These are phyloP conservation scores for Arthroderma sp. DNA, from an alignment of 2,329 filamentous ascomycete species.

Conservation along the genomic window DNA sequence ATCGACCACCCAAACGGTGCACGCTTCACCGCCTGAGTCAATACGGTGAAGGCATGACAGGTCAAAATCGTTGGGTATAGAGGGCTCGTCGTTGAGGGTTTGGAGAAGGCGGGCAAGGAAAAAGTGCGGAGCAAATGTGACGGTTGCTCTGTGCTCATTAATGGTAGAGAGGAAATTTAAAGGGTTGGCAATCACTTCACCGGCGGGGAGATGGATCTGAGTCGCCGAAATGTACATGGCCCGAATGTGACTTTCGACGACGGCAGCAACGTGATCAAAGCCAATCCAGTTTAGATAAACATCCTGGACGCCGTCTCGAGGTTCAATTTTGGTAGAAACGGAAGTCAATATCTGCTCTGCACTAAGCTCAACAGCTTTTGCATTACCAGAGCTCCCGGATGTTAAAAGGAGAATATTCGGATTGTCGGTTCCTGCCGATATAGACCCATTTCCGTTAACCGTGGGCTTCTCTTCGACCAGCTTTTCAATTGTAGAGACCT, in stretches of 20 bases:
- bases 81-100: neutral
- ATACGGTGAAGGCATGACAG: conserved; percentile 15
- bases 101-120: conserved; percentile 15
- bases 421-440: neutral
- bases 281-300: conserved; percentile 38
- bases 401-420: conserved; percentile 37
- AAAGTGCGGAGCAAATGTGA: conserved; percentile 23
- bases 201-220: conserved; percentile 13
- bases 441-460: neutral
- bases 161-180: conserved; percentile 27
- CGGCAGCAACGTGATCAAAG: conserved; percentile 41
- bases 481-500: neutral
- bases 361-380: conserved; percentile 37
- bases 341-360: conserved; percentile 33
- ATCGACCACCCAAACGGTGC: conserved; percentile 26
- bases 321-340: conserved; percentile 26
- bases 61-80: conserved; percentile 14
- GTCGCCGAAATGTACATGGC: conserved; percentile 15
- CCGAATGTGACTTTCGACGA: conserved; percentile 40
- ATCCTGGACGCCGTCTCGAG: conserved; percentile 18
- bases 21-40: conserved; percentile 36
- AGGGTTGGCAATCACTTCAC: conserved; percentile 21
- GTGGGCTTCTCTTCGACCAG: neutral
- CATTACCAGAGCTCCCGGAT: conserved; percentile 39
- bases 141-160: conserved; percentile 28